Base-by-base conservation (phyloP, 108 stramenopile species). In the Cyclotella baltica region DNA sequence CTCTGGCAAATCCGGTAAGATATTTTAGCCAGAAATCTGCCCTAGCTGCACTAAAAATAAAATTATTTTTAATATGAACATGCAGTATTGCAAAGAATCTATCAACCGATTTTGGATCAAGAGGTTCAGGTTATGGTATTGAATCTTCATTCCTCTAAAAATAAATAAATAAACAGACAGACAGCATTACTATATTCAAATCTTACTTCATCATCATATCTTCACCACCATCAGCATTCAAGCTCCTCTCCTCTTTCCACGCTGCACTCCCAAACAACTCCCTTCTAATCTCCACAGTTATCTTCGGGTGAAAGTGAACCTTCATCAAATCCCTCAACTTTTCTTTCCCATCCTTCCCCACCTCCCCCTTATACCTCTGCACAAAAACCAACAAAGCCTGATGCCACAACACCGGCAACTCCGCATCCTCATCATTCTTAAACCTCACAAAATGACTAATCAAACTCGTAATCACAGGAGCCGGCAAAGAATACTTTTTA, bases 401-500 rank as follows among this genome's bases (percentile, higher is more conserved):
- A 86, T 99, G 99, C 99, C 99, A 99, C 70, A 99, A 74, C 0
- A 98, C 98, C 18, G 98, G 98, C 25, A 98, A 76, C 34, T 64
- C 73, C 13, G 51, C 33, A n/a, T 46, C 18, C 51, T 86, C 88
- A 67, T 82, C 76, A 8, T 85, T 47, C 28, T 80, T 69, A 78
- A 99, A 99, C 47, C 77, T 67, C 23, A 83, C 84, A 87, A 97
- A 99, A 85, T 99, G 97, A 34, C 80, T 80, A n/a, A 97, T 96
- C 65, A 96, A 79, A 70, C 89, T 90, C 0, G 73, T 70, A 80
- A 99, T 91, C 3, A 99, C 99, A 23, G 96, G 93, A 53, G 90
- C 90, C 0, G 99, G 99, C 15, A 99, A 85, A 4, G 97, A 90
- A 76, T 99, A 99, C 81, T 99, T 99, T 75, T 99, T 99, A 85